phyloP scores from a whole-genome alignment of 2,329 filamentous ascomycete genomes.

The Camillea tinctor region DNA sequence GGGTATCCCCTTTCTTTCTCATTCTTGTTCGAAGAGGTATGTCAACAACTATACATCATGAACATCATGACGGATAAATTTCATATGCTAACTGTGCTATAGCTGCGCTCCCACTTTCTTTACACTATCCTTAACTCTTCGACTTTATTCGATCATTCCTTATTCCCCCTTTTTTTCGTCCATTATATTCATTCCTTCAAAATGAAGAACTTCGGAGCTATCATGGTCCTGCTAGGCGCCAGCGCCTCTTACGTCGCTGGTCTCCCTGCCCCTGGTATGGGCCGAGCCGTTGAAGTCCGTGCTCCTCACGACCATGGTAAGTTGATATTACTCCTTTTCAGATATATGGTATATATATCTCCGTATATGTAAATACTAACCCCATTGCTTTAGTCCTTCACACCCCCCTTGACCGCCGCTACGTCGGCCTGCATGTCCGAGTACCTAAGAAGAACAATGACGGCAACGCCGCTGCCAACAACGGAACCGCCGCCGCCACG shows the following conservation, averaged over 20 bases:
- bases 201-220: constrained; percentile 41
- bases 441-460: constrained; percentile 15
- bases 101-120: constrained; percentile 31
- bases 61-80: not conserved
- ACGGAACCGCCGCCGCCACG: not conserved
- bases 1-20: constrained; percentile 20
- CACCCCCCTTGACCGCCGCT: not conserved
- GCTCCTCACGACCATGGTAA: not conserved
- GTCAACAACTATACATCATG: constrained; percentile 5
- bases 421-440: constrained; percentile 18
- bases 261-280: constrained; percentile 19
- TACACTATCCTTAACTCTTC: constrained; percentile 13
- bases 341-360: no score
- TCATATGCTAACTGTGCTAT: not conserved
- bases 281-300: constrained; percentile 11
- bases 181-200: constrained; percentile 26
- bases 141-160: constrained; percentile 14
- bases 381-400: not conserved
- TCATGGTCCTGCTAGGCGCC: constrained; percentile 37
- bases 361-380: not conserved
- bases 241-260: constrained; percentile 34
- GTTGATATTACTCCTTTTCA: not conserved
- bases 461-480: not conserved
- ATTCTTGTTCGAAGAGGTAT: constrained; percentile 27
- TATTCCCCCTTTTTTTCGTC: constrained; percentile 19